Evolutionary conservation across 1,139 yeast species (phyloP).

Genomic region (Candida labiduridarum): DNA sequence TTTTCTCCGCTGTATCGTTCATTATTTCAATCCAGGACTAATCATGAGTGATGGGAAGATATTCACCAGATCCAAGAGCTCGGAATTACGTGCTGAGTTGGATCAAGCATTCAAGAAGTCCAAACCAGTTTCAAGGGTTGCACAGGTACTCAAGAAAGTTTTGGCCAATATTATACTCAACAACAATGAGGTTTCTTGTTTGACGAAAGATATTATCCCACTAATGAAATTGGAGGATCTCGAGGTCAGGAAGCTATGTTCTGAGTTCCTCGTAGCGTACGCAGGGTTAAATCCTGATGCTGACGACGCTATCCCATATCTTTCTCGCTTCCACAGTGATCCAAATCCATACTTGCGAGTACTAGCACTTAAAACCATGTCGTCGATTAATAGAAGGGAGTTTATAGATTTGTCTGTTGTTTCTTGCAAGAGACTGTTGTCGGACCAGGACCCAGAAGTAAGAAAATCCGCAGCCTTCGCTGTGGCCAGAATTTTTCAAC

Average conservation of each 20-base stretch:
- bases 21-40: not conserved
- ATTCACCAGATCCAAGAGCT: constrained; percentile 48
- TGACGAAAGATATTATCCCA: constrained; percentile 68
- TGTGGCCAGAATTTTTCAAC: constrained; percentile 68
- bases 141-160: constrained; percentile 69
- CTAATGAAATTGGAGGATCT: constrained; percentile 67
- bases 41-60: constrained; percentile 48
- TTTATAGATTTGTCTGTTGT: constrained; percentile 42
- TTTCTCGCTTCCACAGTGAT: constrained; percentile 53
- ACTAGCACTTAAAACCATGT: constrained; percentile 65
- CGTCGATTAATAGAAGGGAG: constrained; percentile 58
- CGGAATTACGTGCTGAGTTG: constrained; percentile 59
- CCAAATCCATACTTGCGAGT: constrained; percentile 36
- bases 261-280: constrained; percentile 61
- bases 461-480: constrained; percentile 72
- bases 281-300: constrained; percentile 61
- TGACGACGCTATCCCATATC: constrained; percentile 55
- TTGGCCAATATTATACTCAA: constrained; percentile 85
- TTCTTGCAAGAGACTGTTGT: constrained; percentile 34
- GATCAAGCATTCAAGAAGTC: constrained; percentile 58
- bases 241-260: constrained; percentile 72
- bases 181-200: constrained; percentile 68
- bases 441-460: constrained; percentile 60
- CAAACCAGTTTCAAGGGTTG: constrained; percentile 49
- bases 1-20: not conserved